Evolutionary conservation across 176 grass and related monocot species (phyloP).

Genomic region (Miscanthus lutarioriparius): DNA sequence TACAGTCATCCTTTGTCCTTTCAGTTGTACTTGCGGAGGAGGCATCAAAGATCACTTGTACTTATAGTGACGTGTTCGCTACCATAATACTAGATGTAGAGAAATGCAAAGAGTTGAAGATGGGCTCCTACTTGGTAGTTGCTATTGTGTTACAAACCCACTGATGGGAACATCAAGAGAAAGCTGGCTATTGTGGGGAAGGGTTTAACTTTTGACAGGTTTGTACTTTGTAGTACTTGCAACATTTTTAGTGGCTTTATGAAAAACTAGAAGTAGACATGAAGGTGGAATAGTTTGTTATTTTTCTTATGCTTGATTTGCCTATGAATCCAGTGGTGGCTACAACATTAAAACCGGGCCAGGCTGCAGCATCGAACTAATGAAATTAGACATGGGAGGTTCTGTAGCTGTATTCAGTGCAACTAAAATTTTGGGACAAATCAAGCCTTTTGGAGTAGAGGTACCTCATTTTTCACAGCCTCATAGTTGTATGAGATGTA

Average conservation of each 20-base stretch:
- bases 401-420: constrained; percentile 78
- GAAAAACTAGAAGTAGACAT: no score
- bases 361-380: constrained; percentile 85
- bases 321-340: constrained; percentile 59
- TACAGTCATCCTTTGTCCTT: background rate
- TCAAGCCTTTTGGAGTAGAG: constrained; percentile 92
- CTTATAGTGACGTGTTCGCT: no score
- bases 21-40: constrained; percentile 85
- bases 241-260: no score
- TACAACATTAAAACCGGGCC: constrained; percentile 81
- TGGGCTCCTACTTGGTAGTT: background rate
- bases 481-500: background rate
- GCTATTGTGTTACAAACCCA: constrained; percentile 72
- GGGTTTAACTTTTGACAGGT: no score
- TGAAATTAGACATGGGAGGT: constrained; percentile 99
- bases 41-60: constrained; percentile 69
- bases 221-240: no score
- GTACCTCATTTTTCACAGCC: constrained; percentile 35
- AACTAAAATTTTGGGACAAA: constrained; percentile 87
- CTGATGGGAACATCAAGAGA: constrained; percentile 72
- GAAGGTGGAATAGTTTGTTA: no score
- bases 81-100: no score
- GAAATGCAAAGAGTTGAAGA: no score
- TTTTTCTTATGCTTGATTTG: background rate
- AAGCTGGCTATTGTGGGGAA: constrained; percentile 16